Base-by-base conservation (phyloP, 2,329 filamentous ascomycete species). In the Diaporthe citrichinensis region DNA sequence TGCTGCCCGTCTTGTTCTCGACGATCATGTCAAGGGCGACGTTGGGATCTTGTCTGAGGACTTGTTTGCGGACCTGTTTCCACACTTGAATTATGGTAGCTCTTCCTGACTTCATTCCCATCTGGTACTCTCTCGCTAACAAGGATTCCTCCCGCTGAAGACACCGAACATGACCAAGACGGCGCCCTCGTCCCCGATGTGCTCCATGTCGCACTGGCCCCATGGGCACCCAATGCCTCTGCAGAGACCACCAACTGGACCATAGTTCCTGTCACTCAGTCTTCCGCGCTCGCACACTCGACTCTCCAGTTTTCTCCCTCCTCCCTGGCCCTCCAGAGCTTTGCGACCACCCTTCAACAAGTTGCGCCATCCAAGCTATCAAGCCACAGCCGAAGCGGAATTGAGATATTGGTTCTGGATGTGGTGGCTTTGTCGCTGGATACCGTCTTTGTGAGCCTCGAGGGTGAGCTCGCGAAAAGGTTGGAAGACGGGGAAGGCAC, bases 11-110 rank as follows among this genome's bases (percentile, higher is more conserved):
- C 88, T 98, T 69, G 90, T 97, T 51, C 91, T 98, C 74, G 95
- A 98, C 84, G 94, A 95, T 82, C 93, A 94, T 83, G 89, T 98
- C 80, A 94, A 93, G 84, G 95, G 94, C 72, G 95, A 98, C 82
- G 90, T 96, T 77, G 97, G 95, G 78, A 90, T 97, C 78, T 85
- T 98, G 72, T 98, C 96, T 17, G 93, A 95, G 80, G 95, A 98
- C 83, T 88, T 99, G 71, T 95, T 96, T 80, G 88, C 90, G 62
- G 94, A 97, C 81, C 89, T 98, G 71, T 95, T 97, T 85, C 92
- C 94, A 77, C 86, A 91, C 79, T 81, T 89, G 79, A 84, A 85
- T 78, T 80, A 87, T 81, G 83, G 90, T 44, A 62, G 46, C 39
- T 49, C 39, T 57, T 61, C 55, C 46, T 23, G 9, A 8, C 31